phyloP scores from a whole-genome alignment of 2,329 filamentous ascomycete genomes.

The Zopfia rhizophila region DNA sequence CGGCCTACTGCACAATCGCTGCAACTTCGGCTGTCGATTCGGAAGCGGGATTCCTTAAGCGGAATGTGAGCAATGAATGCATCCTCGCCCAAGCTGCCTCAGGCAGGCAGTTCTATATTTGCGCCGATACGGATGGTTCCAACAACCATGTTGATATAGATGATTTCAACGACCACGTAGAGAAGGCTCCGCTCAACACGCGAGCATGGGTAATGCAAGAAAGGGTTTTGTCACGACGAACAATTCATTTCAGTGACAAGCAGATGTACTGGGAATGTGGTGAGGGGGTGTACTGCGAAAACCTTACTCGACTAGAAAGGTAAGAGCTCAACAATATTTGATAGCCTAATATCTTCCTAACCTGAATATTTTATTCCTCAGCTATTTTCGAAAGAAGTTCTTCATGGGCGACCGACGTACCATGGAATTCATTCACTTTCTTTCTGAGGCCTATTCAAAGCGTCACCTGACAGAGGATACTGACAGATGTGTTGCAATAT shows the following conservation, averaged over 20 bases:
- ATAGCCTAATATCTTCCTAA: no score
- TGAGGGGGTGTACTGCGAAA: no score
- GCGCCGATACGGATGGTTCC: conserved; percentile 13
- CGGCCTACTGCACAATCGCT: conserved; percentile 14
- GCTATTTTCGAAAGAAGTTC: no score
- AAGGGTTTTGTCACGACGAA: conserved; percentile 1
- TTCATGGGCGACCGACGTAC: no score
- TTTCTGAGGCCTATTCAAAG: conserved; percentile 7
- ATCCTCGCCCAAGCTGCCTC: conserved; percentile 9
- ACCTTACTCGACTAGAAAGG: no score
- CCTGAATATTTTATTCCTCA: no score
- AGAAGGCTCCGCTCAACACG: conserved; percentile 9
- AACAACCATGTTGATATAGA: conserved; percentile 16
- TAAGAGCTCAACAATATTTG: no score
- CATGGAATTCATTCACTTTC: no score
- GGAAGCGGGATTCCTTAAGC: conserved; percentile 11
- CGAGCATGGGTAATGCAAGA: conserved; percentile 12
- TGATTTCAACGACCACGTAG: conserved; percentile 22
- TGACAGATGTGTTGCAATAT: conserved; percentile 11
- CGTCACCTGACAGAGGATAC: conserved; percentile 2
- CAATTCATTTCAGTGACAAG: not conserved
- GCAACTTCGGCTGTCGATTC: conserved; percentile 12
- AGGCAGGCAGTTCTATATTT: conserved; percentile 12
- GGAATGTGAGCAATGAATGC: conserved; percentile 8
- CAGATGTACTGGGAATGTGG: conserved; percentile 9